These are phyloP conservation scores for Acanthamoeba triangularis DNA, from an alignment of 208 protist genomes.

Conservation along the genomic window DNA sequence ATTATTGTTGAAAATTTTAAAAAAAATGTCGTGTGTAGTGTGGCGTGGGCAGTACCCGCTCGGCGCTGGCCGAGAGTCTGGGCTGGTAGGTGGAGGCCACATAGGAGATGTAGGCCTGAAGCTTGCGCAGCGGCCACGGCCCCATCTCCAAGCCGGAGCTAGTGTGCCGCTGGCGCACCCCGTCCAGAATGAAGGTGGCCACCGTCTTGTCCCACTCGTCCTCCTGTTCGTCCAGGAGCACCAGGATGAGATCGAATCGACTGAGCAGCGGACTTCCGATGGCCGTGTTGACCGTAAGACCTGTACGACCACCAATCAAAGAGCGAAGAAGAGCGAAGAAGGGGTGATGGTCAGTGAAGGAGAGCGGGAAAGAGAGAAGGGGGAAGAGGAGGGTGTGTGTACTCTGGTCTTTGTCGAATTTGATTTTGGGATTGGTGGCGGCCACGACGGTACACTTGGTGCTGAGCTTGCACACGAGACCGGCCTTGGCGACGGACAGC, in stretches of 20 bases:
- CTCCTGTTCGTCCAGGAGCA: conserved; percentile 60
- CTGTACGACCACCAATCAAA: conserved; percentile 96
- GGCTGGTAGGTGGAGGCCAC: conserved; percentile 96
- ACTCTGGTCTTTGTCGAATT: conserved; percentile 96
- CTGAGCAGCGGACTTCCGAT: conserved; percentile 97
- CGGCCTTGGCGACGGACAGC: conserved; percentile 99
- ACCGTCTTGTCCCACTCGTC: conserved; percentile 21
- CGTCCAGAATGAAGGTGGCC: background rate
- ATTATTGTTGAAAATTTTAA: too few species aligned
- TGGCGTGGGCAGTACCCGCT: conserved; percentile 96
- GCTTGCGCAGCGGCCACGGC: conserved; percentile 93
- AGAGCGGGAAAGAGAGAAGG: background rate
- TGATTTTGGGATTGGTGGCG: conserved; percentile 99
- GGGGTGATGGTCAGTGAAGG: background rate
- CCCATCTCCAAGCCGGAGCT: conserved; percentile 89
- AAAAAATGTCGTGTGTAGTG: too few species aligned
- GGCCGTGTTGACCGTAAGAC: conserved; percentile 95
- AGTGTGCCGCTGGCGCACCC: background rate
- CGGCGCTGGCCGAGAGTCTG: conserved; percentile 95
- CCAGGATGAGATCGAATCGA: conserved; percentile 95
- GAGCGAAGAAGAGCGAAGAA: conserved; percentile 93
- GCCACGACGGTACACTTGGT: conserved; percentile 98
- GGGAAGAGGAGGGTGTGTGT: conserved; percentile 29
- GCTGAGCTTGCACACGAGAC: conserved; percentile 99
- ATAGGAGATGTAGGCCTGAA: conserved; percentile 99